Base-by-base conservation (phyloP, 768 basidiomycete species). In the Rhodosporidiobolus sp. region DNA sequence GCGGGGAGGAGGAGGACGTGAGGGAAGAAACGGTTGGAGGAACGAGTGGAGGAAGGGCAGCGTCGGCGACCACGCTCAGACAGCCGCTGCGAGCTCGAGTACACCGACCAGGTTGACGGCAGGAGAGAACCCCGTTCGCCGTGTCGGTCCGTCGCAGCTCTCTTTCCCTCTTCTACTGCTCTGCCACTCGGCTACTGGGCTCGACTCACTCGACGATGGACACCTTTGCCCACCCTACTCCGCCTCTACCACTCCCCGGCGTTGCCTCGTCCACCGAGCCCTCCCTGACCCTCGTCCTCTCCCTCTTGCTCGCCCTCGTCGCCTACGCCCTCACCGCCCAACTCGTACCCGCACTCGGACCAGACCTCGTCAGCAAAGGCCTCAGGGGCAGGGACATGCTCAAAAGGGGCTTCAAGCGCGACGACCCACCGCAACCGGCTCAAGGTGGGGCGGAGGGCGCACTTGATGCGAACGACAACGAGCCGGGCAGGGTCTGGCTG, bases 331-430 rank as follows among this genome's bases (percentile, higher is more conserved):
- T 87, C 4, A 88, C 90, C 2, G 79, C 91, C 20, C 87, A 88
- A 77, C 85, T 92, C 54, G 85, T 98, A 43, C 95, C 94, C n/a
- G 85, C 86, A 0, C 85, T 99, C 22, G 90, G 90, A 0, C 87
- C 88, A 0, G 85, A 87, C 0, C 95, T 98, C 79, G 83, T 92
- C 34, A 86, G 85, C 54, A 92, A 92, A 3, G 88, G 90, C 58
- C 83, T 99, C 65, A 89, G 88, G 77, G 96, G 96, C 30, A 85
- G 85, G 72, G 96, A 99, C 81, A 82, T 96, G 70, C 84, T 96
- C 60, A 98, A 99, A 81, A n/a, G 26, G 1, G 86, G 85, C 19
- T 90, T 91, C 77, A 83, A 84, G 49, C 28, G 67, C 30, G 34
- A 67, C 49, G 87, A 86, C 59, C 87, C 88, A 1, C 88, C 91